These are phyloP conservation scores for Chrysanthemum makinoi DNA, from an alignment of 129 eudicot genomes.

Conservation along the genomic window DNA sequence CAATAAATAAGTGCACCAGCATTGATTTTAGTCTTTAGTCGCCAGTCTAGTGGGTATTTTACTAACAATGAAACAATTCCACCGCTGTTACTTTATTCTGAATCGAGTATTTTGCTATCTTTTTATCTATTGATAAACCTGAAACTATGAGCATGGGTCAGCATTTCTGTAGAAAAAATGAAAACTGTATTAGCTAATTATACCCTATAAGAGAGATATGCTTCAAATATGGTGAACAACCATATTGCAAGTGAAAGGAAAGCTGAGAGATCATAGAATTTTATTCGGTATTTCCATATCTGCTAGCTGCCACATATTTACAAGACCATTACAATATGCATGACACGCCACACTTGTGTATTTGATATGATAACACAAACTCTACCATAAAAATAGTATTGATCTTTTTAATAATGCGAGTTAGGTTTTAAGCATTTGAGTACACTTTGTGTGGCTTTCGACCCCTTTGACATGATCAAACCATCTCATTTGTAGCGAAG, in stretches of 20 bases:
- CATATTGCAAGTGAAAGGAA: conserved; percentile 2
- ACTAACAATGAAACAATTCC: not conserved
- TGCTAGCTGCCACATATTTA: not conserved
- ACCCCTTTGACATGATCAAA: not conserved
- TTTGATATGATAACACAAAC: too few species aligned
- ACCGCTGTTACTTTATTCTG: not conserved
- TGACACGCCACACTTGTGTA: too few species aligned
- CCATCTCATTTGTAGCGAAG: not conserved
- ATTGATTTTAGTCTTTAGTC: too few species aligned
- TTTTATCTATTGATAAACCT: not conserved
- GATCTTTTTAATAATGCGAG: not conserved
- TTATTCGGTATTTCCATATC: not conserved
- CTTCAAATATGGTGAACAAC: not conserved
- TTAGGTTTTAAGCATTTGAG: conserved; percentile 4
- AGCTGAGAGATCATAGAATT: not conserved
- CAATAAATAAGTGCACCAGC: too few species aligned
- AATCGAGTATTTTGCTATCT: not conserved
- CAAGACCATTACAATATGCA: not conserved
- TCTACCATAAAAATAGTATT: too few species aligned
- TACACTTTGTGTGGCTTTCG: not conserved
- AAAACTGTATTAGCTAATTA: not conserved
- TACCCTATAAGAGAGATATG: not conserved
- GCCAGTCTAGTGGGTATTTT: not conserved
- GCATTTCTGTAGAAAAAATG: not conserved
- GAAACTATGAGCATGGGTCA: not conserved